A percentile compares a stretch with the other conserved stretches of the same genome.
phyloP scores from a whole-genome alignment of 371 early-diverging fungal species.

The Actinomortierella wolfii region DNA sequence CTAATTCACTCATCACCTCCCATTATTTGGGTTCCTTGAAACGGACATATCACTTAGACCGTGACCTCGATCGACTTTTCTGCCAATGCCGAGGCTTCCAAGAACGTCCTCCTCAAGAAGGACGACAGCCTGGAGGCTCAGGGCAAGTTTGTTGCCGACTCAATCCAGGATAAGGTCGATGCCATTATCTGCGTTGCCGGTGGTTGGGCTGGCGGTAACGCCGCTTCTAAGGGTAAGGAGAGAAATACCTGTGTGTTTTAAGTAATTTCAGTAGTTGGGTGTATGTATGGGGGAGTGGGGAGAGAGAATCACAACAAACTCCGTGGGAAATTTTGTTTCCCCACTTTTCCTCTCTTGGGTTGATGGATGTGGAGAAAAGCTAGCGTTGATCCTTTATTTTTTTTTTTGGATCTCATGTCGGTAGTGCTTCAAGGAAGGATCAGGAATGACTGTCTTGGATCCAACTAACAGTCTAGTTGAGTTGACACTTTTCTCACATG shows the following conservation, averaged over 20 bases:
- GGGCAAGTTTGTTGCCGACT: constrained; percentile 54
- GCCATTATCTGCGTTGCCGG: constrained; percentile 95
- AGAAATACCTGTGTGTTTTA: constrained; percentile 7
- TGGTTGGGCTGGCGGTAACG: constrained; percentile 97
- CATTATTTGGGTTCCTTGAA: neutral
- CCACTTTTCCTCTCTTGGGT: neutral
- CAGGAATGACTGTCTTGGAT: neutral
- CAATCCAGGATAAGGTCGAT: constrained; percentile 63
- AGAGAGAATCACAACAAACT: neutral
- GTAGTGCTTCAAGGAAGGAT: neutral
- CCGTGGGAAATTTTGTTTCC: neutral
- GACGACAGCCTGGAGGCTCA: constrained; percentile 60
- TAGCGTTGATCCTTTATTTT: neutral
- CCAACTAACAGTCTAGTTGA: neutral
- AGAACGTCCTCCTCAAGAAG: constrained; percentile 65
- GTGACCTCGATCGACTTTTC: constrained; percentile 82
- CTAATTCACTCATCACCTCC: no score
- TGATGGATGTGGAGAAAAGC: neutral
- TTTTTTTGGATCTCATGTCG: neutral
- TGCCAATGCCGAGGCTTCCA: constrained; percentile 73
- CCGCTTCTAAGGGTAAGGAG: constrained; percentile 64
- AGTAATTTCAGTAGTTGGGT: neutral
- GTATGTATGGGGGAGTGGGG: neutral
- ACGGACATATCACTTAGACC: constrained; percentile 44
- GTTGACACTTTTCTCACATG: neutral